phyloP scores from a whole-genome alignment of 306 rosid genomes.

The Parietaria judaica region DNA sequence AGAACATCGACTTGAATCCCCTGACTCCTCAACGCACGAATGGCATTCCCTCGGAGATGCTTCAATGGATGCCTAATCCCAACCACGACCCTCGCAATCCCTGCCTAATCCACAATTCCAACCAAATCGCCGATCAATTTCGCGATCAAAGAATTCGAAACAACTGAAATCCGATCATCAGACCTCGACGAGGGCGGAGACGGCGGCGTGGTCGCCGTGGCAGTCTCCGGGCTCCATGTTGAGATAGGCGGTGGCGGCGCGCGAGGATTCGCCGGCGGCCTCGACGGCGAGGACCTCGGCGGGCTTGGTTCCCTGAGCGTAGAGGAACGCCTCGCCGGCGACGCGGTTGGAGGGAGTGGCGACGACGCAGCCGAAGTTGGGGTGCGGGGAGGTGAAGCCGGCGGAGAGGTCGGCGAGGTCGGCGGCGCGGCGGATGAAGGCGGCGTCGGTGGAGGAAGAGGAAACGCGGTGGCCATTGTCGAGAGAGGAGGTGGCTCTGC shows the following conservation, averaged over 20 bases:
- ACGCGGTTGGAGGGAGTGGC: conserved; percentile 41
- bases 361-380: conserved; percentile 82
- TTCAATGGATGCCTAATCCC: conserved; percentile 89
- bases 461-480: not conserved
- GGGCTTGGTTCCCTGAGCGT: conserved; percentile 74
- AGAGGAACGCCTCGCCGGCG: conserved; percentile 80
- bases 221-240: conserved; percentile 93
- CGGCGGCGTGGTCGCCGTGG: conserved; percentile 68
- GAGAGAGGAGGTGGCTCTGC: conserved; percentile 26
- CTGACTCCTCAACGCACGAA: conserved; percentile 61
- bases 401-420: conserved; percentile 66
- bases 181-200: conserved; percentile 78
- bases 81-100: conserved; percentile 70
- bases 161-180: not conserved
- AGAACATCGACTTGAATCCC: conserved; percentile 78
- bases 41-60: conserved; percentile 77
- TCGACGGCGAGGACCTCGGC: conserved; percentile 77
- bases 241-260: conserved; percentile 62
- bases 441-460: conserved; percentile 29
- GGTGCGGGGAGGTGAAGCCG: conserved; percentile 83
- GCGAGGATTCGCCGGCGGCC: conserved; percentile 41
- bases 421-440: conserved; percentile 54
- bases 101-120: conserved; percentile 58
- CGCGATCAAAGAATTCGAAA: conserved; percentile 1
- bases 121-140: conserved; percentile 17